Conservation (phyloP, 257 asterid genomes). For the Solanum tacnaense region DNA sequence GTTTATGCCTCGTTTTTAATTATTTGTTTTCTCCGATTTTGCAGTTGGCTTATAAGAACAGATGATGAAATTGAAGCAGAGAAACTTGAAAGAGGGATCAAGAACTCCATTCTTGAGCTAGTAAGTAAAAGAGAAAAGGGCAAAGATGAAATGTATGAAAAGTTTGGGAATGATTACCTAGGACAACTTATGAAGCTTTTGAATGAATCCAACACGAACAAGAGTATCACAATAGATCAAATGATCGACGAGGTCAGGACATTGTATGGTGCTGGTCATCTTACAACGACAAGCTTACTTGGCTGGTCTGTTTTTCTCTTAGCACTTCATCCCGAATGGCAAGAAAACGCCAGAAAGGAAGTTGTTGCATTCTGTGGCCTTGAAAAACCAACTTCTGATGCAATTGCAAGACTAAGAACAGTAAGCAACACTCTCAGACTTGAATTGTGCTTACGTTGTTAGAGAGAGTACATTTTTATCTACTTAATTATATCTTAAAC, state of each 20-base stretch:
- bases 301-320: constrained; percentile 44
- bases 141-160: constrained; percentile 2
- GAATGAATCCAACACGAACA: constrained; percentile 19
- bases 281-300: constrained; percentile 35
- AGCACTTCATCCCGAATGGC: constrained; percentile 46
- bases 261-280: constrained; percentile 42
- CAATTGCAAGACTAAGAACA: too few relatives aligned
- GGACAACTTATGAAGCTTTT: constrained; percentile 37
- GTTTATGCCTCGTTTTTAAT: neutral
- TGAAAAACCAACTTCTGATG: constrained; percentile 19
- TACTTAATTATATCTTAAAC: too few relatives aligned
- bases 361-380: constrained; percentile 21
- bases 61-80: constrained; percentile 52
- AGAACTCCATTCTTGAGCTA: constrained; percentile 33
- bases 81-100: constrained; percentile 33
- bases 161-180: constrained; percentile 31
- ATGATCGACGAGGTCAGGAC: constrained; percentile 47
- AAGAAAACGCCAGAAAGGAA: constrained; percentile 49
- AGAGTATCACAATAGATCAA: constrained; percentile 29
- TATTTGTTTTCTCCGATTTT: neutral
- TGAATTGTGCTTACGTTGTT: too few relatives aligned
- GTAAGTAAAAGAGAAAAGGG: constrained; percentile 25
- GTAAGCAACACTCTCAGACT: too few relatives aligned
- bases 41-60: constrained; percentile 24
- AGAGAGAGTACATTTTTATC: too few relatives aligned